A percentile compares a stretch with the other conserved stretches of the same genome.
Conservation (phyloP, 257 asterid genomes). For the Plectranthus barbatus region DNA sequence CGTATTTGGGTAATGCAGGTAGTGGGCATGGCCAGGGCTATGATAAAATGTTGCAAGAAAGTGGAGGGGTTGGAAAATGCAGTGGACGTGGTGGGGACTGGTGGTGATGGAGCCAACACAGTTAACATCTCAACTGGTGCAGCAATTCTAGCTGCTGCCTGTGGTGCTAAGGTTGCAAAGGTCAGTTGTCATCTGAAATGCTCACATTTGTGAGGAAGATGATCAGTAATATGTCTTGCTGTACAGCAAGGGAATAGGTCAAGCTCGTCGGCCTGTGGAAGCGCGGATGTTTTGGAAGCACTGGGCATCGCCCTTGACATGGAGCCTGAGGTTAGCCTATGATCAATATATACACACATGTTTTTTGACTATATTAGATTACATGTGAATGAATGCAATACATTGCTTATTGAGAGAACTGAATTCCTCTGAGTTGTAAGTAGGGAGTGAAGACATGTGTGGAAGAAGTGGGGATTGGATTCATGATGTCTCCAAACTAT, state of each 20-base stretch:
- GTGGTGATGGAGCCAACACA: slow-evolving; percentile 86
- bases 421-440: no score
- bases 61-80: slow-evolving; percentile 56
- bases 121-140: slow-evolving; percentile 86
- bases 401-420: no score
- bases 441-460: slow-evolving; percentile 62
- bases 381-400: no score
- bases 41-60: slow-evolving; percentile 55
- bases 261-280: slow-evolving; percentile 90
- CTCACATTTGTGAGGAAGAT: not conserved
- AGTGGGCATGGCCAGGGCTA: slow-evolving; percentile 76
- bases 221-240: not conserved
- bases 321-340: slow-evolving; percentile 55
- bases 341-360: no score
- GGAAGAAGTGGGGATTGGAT: slow-evolving; percentile 67
- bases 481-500: slow-evolving; percentile 81
- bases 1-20: slow-evolving; percentile 27
- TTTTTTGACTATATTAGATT: no score
- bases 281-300: slow-evolving; percentile 82
- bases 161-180: slow-evolving; percentile 87
- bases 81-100: slow-evolving; percentile 88
- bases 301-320: slow-evolving; percentile 60
- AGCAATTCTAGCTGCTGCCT: slow-evolving; percentile 85
- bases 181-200: slow-evolving; percentile 13
- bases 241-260: slow-evolving; percentile 86